Base-by-base conservation (phyloP, 805 yeast species). In the Pichia eremophila region DNA sequence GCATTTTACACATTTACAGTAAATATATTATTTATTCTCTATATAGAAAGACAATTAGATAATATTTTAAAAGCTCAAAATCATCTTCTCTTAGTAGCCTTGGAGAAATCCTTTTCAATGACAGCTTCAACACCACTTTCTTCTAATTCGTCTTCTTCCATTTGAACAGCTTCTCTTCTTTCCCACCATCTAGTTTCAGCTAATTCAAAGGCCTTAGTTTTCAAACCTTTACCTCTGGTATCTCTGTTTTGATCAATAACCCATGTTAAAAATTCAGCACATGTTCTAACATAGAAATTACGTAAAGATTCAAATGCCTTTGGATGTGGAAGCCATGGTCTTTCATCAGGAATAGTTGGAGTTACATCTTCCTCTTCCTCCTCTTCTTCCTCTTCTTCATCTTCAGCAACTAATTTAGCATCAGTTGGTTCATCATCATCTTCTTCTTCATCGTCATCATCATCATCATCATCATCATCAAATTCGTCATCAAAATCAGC, bases 171-270 rank as follows among this genome's bases (percentile, higher is more conserved):
- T 57, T 91, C 98, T 68, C 97, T 81, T 70, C 98, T 84, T 63
- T 91, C 98, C 98, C 98, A 91, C 93, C 95, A 91, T 69, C 99
- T 79, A 55, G 84, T 91, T 66, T 90, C 95, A 63, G 93, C 84
- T 51, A 91, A 67, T 52, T 89, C 96, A 61, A 91, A 91, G 0
- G 97, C 83, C 40, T 86, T 84, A 47, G 83, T 82, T 68, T 91
- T 90, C 64, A 91, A 74, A 59, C 85, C 83, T 63, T 91, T 91
- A 46, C 96, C 98, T 58, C 95, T 78, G 14, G 88, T 82, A 49
- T 85, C 90, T 56, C 85, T 75, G 57, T 88, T 85, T 60, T 83
- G 85, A 5, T 93, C 83, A 54, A 89, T 85, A 1, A 95, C 87
- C 97, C 98, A 91, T 62, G 88, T 88, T 57, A 91, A 73, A 66